Percentiles rank a stretch among this genome's conserved stretches.
These are phyloP conservation scores for Geotrichum ghanense DNA, from an alignment of 805 yeast species.

Conservation along the genomic window DNA sequence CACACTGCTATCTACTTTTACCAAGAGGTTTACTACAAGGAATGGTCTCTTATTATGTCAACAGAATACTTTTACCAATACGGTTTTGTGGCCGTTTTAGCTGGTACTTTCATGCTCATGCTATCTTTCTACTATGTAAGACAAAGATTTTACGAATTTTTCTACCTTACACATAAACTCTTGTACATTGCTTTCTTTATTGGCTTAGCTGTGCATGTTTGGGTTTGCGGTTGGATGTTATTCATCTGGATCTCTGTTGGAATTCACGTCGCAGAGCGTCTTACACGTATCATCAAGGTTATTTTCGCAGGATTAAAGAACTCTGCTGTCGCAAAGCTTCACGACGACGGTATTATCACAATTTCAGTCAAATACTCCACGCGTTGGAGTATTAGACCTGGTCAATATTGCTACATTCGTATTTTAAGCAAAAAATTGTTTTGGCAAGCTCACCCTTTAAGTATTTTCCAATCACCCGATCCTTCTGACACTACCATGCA, in stretches of 20 bases:
- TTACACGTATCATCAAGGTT: conserved; percentile 43
- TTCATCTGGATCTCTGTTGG: conserved; percentile 44
- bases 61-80: conserved; percentile 21
- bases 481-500: conserved; percentile 8
- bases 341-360: conserved; percentile 13
- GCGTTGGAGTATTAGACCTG: conserved; percentile 40
- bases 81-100: conserved; percentile 34
- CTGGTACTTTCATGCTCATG: conserved; percentile 33
- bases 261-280: conserved; percentile 60
- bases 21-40: conserved; percentile 28
- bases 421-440: conserved; percentile 40
- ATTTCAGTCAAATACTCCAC: conserved; percentile 29
- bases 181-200: conserved; percentile 3
- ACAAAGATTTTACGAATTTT: conserved; percentile 4
- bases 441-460: conserved; percentile 72
- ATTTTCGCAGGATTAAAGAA: conserved; percentile 39
- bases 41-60: conserved; percentile 36
- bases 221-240: conserved; percentile 3
- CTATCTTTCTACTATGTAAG: conserved; percentile 35
- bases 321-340: conserved; percentile 13
- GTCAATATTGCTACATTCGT: conserved; percentile 45
- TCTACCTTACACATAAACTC: conserved; percentile 2
- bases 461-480: conserved; percentile 22
- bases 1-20: conserved; percentile 29
- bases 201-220: conserved; percentile 3